Conservation (phyloP, 441 rosid species). For the Croton setiger region DNA sequence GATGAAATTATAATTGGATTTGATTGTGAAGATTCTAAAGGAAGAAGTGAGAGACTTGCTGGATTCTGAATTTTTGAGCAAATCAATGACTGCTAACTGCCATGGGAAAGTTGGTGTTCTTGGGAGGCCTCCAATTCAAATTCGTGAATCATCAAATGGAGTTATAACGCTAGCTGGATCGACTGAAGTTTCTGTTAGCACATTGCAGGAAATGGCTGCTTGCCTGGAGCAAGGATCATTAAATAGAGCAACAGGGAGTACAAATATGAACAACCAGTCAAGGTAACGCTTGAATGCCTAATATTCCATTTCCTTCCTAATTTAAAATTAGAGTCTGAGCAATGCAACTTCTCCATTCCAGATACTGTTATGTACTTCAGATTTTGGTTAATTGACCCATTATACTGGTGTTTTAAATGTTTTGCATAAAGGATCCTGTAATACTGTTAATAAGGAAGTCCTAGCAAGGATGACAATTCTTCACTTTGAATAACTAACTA, state of each 20-base stretch:
- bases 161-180: conserved; percentile 97
- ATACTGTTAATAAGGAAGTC: background rate
- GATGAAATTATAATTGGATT: background rate
- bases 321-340: background rate
- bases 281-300: conserved; percentile 42
- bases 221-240: conserved; percentile 94
- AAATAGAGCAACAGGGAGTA: conserved; percentile 96
- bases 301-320: background rate
- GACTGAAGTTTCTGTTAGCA: conserved; percentile 69
- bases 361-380: background rate
- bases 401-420: background rate
- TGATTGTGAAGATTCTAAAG: conserved; percentile 70
- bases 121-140: conserved; percentile 90
- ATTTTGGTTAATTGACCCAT: background rate
- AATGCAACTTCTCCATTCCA: conserved; percentile 3
- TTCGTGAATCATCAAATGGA: conserved; percentile 94
- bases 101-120: conserved; percentile 61
- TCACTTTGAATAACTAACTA: background rate
- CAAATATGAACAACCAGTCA: conserved; percentile 97
- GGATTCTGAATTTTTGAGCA: conserved; percentile 55
- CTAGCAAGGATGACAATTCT: background rate
- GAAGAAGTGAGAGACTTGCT: conserved; percentile 97
- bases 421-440: background rate
- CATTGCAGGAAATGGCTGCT: conserved; percentile 86
- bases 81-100: conserved; percentile 53